Evolutionary conservation across 2,329 filamentous ascomycete genomes (phyloP), one percentile per base, ranked within the genome.

Genomic region (Neofusicoccum ribis): DNA sequence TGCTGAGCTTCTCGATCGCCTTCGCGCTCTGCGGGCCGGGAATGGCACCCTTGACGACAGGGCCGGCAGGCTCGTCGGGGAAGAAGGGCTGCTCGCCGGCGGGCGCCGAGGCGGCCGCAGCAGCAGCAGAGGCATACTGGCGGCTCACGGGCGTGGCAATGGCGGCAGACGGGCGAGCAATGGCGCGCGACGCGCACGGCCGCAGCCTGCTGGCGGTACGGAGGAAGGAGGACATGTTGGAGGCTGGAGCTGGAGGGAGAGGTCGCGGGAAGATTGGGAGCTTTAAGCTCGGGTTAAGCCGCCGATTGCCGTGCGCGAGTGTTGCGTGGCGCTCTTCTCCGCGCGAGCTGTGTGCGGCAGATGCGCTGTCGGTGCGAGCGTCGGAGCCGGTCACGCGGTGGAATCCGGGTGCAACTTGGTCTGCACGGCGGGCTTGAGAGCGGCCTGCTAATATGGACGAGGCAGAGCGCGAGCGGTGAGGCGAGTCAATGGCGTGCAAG

Each of bases 11-110:
- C 68, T 87, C 82, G 68, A 91, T 88, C 59, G 86, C 85, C 71
- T 87, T 85, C 81, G 88, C 84, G 77, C 89, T 88, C 81, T 89
- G 85, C 43, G 92, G 92, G 0, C 92, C 92, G 0, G 92, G 92
- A 65, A 96, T 90, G 44, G 80, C 73, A 2, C 85, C 88, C 68
- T 80, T 78, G 47, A 89, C 71, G 31, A 77, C 80, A 27, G 87
- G 87, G n/a, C 76, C 81, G 12, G 76, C 68, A 20, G 87, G 86
- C 79, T 89, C 87, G 72, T 86, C 81, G 65, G 84, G 78, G 76
- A 89, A 86, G 78, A 82, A 86, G 7, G 84, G 72, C 71, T 82
- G 78, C 69, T 81, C 80, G 61, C 70, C 44, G 62, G 73, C 74
- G 41, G 71, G 70, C 50, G 72, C 67, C 41, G 70, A 65, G 11